Evolutionary conservation across 768 basidiomycete genomes (phyloP), one percentile per base, ranked within the genome.

Genomic region (Pleurotus eryngii): DNA sequence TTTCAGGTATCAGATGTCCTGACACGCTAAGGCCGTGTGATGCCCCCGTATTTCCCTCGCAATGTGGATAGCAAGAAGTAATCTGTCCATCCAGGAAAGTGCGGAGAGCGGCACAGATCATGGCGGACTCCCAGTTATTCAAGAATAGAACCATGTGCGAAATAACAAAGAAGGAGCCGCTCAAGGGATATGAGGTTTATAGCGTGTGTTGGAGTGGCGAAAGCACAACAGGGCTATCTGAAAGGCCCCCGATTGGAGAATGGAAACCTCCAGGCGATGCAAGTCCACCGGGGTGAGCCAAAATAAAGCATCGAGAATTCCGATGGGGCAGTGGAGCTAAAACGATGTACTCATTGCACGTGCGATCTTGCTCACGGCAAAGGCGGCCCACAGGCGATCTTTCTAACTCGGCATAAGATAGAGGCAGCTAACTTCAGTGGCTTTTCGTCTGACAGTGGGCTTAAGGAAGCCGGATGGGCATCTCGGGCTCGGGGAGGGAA

Each of bases 341-440:
- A 40, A 54, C 26, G 7, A 46, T 11, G 27, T 22, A 79, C 85
- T 76, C 62, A 86, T 85, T 85, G 84, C 85, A 87, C 0, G 83
- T 82, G 59, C 76, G 76, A 60, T 83, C 49, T 73, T 72, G 60
- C 79, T 82, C 7, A 77, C 80, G 79, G 75, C 11, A 75, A 62
- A 2, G 84, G 82, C 9, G 84, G 80, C 0, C 86, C 85, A 59
- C 86, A 87, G 7, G 86, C 86, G 49, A 87, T 87, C 70, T 87
- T 87, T 42, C 85, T 74, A 4, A 83, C 84, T 40, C 85, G 75
- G 64, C 85, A 87, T 63, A 87, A n/a, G n/a, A n/a, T n/a, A 87
- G 5, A 84, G 70, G 60, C 85, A 86, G 85, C 85, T 1, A 86
- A 72, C 2, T n/a, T n/a, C n/a, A 65, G 57, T 49, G 69, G 67